These are phyloP conservation scores for Kwoniella sp. DNA, from an alignment of 768 basidiomycete species.

Conservation along the genomic window DNA sequence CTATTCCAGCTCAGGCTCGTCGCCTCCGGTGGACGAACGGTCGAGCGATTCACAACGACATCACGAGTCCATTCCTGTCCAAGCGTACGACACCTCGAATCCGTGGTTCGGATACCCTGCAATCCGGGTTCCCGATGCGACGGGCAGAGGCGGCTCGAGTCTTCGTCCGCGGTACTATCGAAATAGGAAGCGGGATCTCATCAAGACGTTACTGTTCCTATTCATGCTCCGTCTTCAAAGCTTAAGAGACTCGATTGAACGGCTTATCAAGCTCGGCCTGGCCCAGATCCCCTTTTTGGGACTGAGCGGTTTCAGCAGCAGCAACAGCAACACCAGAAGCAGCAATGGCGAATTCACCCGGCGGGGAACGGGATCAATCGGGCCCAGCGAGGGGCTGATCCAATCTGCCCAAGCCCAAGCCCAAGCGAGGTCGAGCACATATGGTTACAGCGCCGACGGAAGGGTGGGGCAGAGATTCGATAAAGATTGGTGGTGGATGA, in stretches of 20 bases:
- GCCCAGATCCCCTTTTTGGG: background rate
- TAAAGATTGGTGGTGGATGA: slow-evolving; percentile 48
- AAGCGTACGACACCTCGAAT: slow-evolving; percentile 33
- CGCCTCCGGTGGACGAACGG: background rate
- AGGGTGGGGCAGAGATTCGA: slow-evolving; percentile 22
- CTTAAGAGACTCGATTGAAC: slow-evolving; percentile 38
- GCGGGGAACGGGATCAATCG: background rate
- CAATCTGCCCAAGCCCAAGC: slow-evolving; percentile 6
- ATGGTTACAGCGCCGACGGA: background rate
- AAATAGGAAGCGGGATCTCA: slow-evolving; percentile 52
- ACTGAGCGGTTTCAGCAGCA: background rate
- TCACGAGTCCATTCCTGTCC: background rate
- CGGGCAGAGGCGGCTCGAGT: slow-evolving; percentile 9
- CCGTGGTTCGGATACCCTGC: slow-evolving; percentile 56
- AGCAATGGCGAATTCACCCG: background rate
- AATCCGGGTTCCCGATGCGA: slow-evolving; percentile 26
- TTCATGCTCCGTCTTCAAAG: slow-evolving; percentile 50
- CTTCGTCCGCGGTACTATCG: slow-evolving; percentile 45
- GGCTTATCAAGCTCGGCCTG: slow-evolving; percentile 29
- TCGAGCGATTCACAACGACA: background rate
- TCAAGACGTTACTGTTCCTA: slow-evolving; percentile 53
- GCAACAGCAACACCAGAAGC: background rate
- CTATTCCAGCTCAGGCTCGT: background rate
- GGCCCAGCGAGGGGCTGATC: slow-evolving; percentile 19
- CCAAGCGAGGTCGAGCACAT: background rate